These are phyloP conservation scores for Aspergillus puulaauensis DNA, from an alignment of 2,329 filamentous ascomycete genomes.

Conservation along the genomic window DNA sequence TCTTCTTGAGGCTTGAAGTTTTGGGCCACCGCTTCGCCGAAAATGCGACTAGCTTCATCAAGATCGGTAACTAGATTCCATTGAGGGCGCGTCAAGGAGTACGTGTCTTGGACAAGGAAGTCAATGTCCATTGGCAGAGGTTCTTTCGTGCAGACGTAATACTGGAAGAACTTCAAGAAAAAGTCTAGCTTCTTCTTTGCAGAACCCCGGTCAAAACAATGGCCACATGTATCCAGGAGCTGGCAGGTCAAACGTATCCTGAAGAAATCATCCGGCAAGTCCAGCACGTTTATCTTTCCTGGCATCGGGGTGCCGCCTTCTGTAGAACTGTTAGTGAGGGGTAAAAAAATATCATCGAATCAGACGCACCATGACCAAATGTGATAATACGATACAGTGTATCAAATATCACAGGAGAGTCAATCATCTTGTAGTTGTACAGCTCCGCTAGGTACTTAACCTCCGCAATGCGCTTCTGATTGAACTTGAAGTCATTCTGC, in stretches of 20 bases:
- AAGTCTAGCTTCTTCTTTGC: conserved; percentile 98
- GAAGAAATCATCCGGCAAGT: conserved; percentile 93
- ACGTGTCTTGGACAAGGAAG: conserved; percentile 92
- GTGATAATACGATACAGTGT: conserved; percentile 91
- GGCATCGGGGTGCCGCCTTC: conserved; percentile 76
- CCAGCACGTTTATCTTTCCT: conserved; percentile 73
- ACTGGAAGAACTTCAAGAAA: conserved; percentile 94
- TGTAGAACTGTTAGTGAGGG: conserved; percentile 26
- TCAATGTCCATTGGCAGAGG: conserved; percentile 94
- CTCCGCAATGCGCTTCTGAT: conserved; percentile 89
- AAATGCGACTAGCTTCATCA: conserved; percentile 78
- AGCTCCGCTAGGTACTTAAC: conserved; percentile 95
- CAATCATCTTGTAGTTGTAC: conserved; percentile 96
- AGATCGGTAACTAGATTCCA: conserved; percentile 84
- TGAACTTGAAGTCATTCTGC: conserved; percentile 95
- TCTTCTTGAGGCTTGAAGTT: conserved; percentile 83
- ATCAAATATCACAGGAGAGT: conserved; percentile 93
- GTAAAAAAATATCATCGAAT: not conserved
- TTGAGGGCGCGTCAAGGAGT: conserved; percentile 78
- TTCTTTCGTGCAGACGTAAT: conserved; percentile 90
- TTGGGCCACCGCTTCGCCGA: conserved; percentile 83
- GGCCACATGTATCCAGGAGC: conserved; percentile 89
- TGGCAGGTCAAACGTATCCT: conserved; percentile 87
- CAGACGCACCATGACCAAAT: conserved; percentile 71
- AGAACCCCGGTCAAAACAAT: conserved; percentile 91